Evolutionary conservation across 176 grass and related monocot species (phyloP), one percentile per base, ranked within the genome.

Genomic region (Lolium perenne): DNA sequence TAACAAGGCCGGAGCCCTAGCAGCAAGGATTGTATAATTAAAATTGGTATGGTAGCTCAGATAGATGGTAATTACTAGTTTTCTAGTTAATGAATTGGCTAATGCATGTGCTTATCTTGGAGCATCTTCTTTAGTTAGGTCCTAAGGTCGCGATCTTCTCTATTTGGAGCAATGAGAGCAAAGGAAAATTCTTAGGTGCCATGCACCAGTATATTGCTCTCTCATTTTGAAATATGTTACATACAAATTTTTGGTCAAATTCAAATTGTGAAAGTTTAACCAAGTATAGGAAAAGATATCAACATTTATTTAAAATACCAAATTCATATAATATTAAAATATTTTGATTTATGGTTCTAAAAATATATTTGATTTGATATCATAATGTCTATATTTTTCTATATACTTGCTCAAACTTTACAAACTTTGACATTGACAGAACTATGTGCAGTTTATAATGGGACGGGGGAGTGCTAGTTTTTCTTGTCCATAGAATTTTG

Each of bases 91-190:
- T 85, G 9, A 46, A 68, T 68, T 45, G 5, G 32, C 68, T 56
- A 78, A 45, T 55, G n/a, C 10, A 56, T 57, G 38, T 57, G 12
- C 26, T 54, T 77, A 41, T 54, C 38, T 78, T 23, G 5, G 8
- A 35, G 83, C 45, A 78, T 85, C 15, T 78, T 41, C 59, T 77
- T 66, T 85, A 54, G 38, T 77, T 85, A 66, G 83, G 83, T 66
- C 58, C 48, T 76, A 85, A 66, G 59, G 18, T 65, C 17, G 46
- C 74, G 2, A 53, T 53, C 17, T 84, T 65, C 12, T 64, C 29
- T 1, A 29, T 17, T 65, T 43, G 25, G 17, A 9, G 2, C 70
- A 23, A n/a, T 38, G 13, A 8, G 83, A 53, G 46, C 11, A 51
- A 64, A 76, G 61, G 58, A 66, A 29, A 77, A 85, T 76, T 12